Conservation (phyloP, 495 filamentous ascomycete genomes). For the Chaetomium tenue region DNA sequence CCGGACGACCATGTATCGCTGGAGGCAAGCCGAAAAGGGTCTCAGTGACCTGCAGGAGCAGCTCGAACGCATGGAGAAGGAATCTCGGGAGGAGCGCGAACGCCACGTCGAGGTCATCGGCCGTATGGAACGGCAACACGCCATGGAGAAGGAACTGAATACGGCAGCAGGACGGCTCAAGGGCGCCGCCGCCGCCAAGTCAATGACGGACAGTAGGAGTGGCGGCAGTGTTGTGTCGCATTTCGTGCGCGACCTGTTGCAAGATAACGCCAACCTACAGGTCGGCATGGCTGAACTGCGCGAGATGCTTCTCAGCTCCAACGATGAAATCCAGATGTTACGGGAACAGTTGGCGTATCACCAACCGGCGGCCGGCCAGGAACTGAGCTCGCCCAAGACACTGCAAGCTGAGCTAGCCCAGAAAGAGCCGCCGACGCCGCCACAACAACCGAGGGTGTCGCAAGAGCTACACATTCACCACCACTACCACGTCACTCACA, state of each 20-base stretch:
- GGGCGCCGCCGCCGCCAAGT: slow-evolving; percentile 67
- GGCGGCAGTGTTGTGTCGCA: slow-evolving; percentile 70
- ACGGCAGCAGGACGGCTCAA: slow-evolving; percentile 74
- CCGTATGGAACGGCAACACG: slow-evolving; percentile 75
- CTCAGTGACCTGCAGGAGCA: slow-evolving; percentile 76
- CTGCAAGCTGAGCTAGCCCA: slow-evolving; percentile 68
- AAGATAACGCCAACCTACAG: slow-evolving; percentile 92
- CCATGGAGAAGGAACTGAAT: slow-evolving; percentile 71
- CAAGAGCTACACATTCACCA: slow-evolving; percentile 89
- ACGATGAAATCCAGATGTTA: slow-evolving; percentile 85
- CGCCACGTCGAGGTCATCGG: slow-evolving; percentile 76
- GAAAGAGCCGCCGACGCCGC: slow-evolving; percentile 43
- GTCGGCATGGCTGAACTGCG: slow-evolving; percentile 84
- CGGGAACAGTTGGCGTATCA: slow-evolving; percentile 80
- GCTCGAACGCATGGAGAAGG: slow-evolving; percentile 82
- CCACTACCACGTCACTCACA: slow-evolving; percentile 73
- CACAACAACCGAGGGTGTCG: slow-evolving; percentile 42
- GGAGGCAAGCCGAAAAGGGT: slow-evolving; percentile 75
- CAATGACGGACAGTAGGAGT: slow-evolving; percentile 51
- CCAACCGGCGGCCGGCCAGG: slow-evolving; percentile 56
- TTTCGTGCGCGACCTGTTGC: slow-evolving; percentile 92
- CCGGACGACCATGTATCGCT: slow-evolving; percentile 71
- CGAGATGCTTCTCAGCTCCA: slow-evolving; percentile 88
- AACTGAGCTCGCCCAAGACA: slow-evolving; percentile 47
- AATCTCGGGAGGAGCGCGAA: slow-evolving; percentile 77